Evolutionary conservation across 768 basidiomycete species (phyloP).

Genomic region (Serendipita vermifera): DNA sequence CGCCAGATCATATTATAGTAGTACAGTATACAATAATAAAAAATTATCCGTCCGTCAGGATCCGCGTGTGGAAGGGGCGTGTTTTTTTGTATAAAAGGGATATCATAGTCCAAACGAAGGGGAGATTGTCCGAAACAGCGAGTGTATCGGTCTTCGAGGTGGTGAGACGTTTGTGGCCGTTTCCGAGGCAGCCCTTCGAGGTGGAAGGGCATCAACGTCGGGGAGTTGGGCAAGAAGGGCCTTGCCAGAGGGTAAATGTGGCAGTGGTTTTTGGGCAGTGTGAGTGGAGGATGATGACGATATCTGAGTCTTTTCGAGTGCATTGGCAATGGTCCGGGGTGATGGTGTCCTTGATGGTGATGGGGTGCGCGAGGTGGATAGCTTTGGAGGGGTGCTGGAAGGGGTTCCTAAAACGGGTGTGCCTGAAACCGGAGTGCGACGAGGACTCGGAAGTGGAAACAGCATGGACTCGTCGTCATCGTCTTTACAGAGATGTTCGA

Average conservation of each 20-base stretch:
- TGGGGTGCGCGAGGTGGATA: not conserved
- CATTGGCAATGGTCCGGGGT: not conserved
- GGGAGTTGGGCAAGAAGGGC: not conserved
- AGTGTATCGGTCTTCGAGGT: not conserved
- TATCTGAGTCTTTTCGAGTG: not conserved
- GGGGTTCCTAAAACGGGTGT: not conserved
- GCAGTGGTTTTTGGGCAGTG: not conserved
- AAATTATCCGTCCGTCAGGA: no score
- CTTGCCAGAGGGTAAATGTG: not conserved
- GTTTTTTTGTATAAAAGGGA: no score
- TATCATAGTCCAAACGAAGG: not conserved
- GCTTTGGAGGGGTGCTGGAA: not conserved
- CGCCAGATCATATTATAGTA: no score
- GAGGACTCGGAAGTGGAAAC: constrained; percentile 47
- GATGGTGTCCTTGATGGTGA: not conserved
- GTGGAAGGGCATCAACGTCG: not conserved
- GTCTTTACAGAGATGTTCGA: constrained; percentile 6
- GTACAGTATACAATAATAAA: constrained; percentile 2
- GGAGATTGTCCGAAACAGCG: not conserved
- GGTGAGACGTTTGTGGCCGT: not conserved
- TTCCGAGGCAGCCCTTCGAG: constrained; percentile 1
- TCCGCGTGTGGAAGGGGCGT: no score
- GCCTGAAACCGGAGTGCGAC: constrained; percentile 33
- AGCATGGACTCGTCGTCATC: constrained; percentile 46
- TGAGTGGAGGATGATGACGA: not conserved